These are phyloP conservation scores for Gymnopilus dilepis DNA, from an alignment of 768 basidiomycete species.

Conservation along the genomic window DNA sequence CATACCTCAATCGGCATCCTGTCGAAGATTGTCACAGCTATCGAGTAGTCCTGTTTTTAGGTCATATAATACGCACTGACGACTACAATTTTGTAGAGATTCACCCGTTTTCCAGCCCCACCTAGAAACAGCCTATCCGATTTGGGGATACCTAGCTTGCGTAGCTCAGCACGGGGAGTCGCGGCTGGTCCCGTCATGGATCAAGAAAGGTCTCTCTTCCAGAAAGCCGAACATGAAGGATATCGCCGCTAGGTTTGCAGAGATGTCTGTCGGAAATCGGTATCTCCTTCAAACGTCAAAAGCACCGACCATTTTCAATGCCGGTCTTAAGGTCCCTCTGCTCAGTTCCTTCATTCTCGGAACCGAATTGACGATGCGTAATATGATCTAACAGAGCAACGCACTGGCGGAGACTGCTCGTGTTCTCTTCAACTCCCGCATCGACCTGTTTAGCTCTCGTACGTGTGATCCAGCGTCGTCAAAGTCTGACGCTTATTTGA, in stretches of 20 bases:
- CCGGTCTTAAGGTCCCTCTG: conserved; percentile 31
- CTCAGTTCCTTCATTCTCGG: background rate
- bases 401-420: conserved; percentile 34
- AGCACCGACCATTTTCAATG: conserved; percentile 34
- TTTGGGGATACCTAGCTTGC: conserved; percentile 36
- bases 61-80: no score
- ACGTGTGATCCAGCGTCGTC: background rate
- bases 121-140: conserved; percentile 29
- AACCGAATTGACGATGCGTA: background rate
- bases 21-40: conserved; percentile 34
- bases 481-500: background rate
- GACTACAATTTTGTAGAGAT: conserved; percentile 27
- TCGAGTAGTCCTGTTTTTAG: conserved; percentile 28
- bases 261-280: conserved; percentile 26
- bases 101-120: conserved; percentile 32
- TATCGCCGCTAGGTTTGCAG: conserved; percentile 29
- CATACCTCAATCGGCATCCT: conserved; percentile 38
- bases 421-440: conserved; percentile 33
- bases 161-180: conserved; percentile 30
- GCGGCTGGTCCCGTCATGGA: conserved; percentile 29
- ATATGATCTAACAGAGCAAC: conserved; percentile 27
- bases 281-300: conserved; percentile 37
- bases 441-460: conserved; percentile 36
- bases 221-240: conserved; percentile 28
- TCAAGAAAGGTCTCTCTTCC: conserved; percentile 25